Conservation (phyloP, 768 basidiomycete genomes). For the Trametes maxima region DNA sequence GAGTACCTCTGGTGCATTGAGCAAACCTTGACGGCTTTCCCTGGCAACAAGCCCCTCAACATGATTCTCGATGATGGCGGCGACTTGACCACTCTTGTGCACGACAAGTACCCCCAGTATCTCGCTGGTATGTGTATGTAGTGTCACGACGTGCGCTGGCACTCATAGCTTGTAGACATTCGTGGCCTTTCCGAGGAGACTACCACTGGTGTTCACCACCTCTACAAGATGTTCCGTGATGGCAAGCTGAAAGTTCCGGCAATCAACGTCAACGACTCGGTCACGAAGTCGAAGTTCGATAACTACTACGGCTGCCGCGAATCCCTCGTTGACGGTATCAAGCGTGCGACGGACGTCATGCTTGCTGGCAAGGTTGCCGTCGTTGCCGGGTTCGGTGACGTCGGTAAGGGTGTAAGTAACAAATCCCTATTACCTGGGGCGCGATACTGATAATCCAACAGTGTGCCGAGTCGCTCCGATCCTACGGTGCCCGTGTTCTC, state of each 20-base stretch:
- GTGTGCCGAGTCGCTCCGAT: constrained; percentile 96
- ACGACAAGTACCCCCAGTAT: constrained; percentile 94
- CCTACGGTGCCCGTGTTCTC: constrained; percentile 96
- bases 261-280: constrained; percentile 99
- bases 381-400: constrained; percentile 98
- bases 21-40: constrained; percentile 90
- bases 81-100: constrained; percentile 92
- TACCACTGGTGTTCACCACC: constrained; percentile 98
- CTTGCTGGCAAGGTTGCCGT: constrained; percentile 99
- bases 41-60: constrained; percentile 82
- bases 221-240: constrained; percentile 97
- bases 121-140: constrained; percentile 55
- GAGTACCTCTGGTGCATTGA: constrained; percentile 99
- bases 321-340: constrained; percentile 99
- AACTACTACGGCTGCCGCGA: constrained; percentile 99
- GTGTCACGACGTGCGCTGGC: not conserved
- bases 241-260: constrained; percentile 96
- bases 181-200: constrained; percentile 98
- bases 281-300: constrained; percentile 99
- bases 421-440: not conserved
- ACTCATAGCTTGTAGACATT: constrained; percentile 54
- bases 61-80: constrained; percentile 99
- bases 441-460: constrained; percentile 34
- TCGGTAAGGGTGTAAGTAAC: constrained; percentile 92
- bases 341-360: constrained; percentile 99